Evolutionary conservation across 1,139 yeast species (phyloP), one percentile per base, ranked within the genome.

Genomic region (Sugiyamaella paludigena): DNA sequence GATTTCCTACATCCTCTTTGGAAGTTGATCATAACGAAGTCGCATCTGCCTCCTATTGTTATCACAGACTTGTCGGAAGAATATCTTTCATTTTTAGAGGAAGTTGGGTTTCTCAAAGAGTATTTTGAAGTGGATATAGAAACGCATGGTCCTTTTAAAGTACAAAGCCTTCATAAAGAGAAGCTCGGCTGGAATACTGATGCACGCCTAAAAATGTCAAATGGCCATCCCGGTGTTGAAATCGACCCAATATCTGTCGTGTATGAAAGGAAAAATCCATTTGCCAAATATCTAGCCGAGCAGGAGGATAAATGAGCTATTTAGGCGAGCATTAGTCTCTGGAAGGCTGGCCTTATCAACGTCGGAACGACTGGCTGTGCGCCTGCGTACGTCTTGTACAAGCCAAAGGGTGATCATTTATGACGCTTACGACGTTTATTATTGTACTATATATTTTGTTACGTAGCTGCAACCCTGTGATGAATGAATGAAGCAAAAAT

Each of bases 211-310:
- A 51, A 49, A 15, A 44, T 48, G 15, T 65, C 62, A 45, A 64
- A 64, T 35, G 70, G 70, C 4, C 70, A 66, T 41, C 67, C 68
- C 1, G 70, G 70, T 6, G 62, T 66, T n/a, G 58, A 55, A 37
- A 53, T 64, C 26, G 64, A 63, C 31, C 31, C 43, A 28, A 13
- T 41, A 12, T 45, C 53, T 12, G 37, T 43, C 24, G 27, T 43
- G 29, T 40, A 54, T 37, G 48, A 53, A 36, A 28, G 45, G 40
- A 36, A 43, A 33, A 40, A 50, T 36, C 58, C 57, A 15, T 50
- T 57, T 39, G 51, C 43, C 2, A 44, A 41, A 24, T 54, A 54
- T 42, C 26, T 48, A 19, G 41, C 37, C 10, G 49, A 52, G 38
- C 58, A 56, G 46, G 36, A 52, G 24, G 16, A 13, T 24, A 5